Base-by-base conservation (phyloP, 768 basidiomycete genomes). In the Mycena metata region DNA sequence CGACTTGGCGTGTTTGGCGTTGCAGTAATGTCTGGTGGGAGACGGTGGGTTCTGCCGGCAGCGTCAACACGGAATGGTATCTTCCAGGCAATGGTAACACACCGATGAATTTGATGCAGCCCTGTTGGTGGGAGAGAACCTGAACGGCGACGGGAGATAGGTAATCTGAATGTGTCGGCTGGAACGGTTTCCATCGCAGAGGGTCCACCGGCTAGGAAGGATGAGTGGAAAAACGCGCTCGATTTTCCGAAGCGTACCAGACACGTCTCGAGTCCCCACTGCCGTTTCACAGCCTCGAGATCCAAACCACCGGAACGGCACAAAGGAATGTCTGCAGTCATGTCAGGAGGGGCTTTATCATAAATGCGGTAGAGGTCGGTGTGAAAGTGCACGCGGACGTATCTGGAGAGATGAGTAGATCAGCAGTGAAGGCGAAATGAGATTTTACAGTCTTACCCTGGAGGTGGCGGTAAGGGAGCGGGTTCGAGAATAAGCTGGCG, bases 201-300 rank as follows among this genome's bases (percentile, higher is more conserved):
- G 70, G 70, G 30, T 69, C 70, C 7, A 72, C 64, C 3, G 70
- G 70, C 70, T 72, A 35, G 11, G 43, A 24, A 5, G n/a, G 15
- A 46, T 23, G 4, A 23, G 26, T 59, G 21, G 13, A 3, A 2
- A 39, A 19, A 24, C 6, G 42, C 23, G 26, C 19, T 11, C 5
- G 52, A 15, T 7, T 30, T 12, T 9, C 10, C 12, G 17, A 39
- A n/a, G 47, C 24, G 24, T 55, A 72, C 70, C 56, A 66, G 46
- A n/a, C 66, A 68, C 0, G 67, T 72, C 35, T 72, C 67, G n/a
- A 72, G 63, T 11, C 70, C 67, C 70, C 70, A 72, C 11, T n/a
- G 24, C 26, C 60, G 66, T 41, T 62, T 64, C 19, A 72, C 67
- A 3, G 35, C 24, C 10, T 55, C 51, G 9, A 72, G 60, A 56